Evolutionary conservation across 2,329 filamentous ascomycete genomes (phyloP).

Genomic region (Fusarium pseudonygamai): DNA sequence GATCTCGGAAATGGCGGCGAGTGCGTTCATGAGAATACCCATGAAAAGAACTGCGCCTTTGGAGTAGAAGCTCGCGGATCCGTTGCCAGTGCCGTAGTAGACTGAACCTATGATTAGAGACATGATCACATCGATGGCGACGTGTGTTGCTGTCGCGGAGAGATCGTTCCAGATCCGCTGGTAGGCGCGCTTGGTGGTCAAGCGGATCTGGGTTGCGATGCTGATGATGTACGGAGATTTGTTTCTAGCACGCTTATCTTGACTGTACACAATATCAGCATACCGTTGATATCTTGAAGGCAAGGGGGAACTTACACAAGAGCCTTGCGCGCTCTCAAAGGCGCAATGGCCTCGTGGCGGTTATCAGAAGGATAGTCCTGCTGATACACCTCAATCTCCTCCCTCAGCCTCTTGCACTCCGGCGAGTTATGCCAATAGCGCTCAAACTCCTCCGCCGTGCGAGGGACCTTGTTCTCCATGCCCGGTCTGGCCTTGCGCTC

Average conservation of each 20-base stretch:
- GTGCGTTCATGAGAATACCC: conserved; percentile 67
- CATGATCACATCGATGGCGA: conserved; percentile 61
- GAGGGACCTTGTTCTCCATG: conserved; percentile 69
- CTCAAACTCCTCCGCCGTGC: conserved; percentile 76
- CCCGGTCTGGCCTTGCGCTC: conserved; percentile 67
- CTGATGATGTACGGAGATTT: conserved; percentile 68
- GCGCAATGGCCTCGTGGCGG: conserved; percentile 49
- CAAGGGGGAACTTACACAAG: conserved; percentile 18
- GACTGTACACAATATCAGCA: conserved; percentile 38
- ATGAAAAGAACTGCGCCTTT: conserved; percentile 69
- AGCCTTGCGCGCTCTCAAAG: conserved; percentile 59
- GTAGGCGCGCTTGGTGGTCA: conserved; percentile 62
- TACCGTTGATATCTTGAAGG: accelerated
- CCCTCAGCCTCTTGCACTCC: conserved; percentile 54
- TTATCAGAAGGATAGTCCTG: conserved; percentile 55
- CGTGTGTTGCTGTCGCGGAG: conserved; percentile 56
- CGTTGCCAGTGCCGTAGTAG: conserved; percentile 62
- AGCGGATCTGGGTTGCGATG: conserved; percentile 61
- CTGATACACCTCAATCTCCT: conserved; percentile 62
- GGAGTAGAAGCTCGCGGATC: conserved; percentile 61
- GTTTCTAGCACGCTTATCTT: conserved; percentile 62
- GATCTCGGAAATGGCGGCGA: conserved; percentile 66
- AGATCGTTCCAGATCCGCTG: conserved; percentile 64
- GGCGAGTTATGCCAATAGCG: conserved; percentile 55
- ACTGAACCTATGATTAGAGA: conserved; percentile 70